Percentiles rank a stretch among this genome's conserved stretches.
Conservation (phyloP, 805 yeast genomes). For the Suhomyces pyralidae region DNA sequence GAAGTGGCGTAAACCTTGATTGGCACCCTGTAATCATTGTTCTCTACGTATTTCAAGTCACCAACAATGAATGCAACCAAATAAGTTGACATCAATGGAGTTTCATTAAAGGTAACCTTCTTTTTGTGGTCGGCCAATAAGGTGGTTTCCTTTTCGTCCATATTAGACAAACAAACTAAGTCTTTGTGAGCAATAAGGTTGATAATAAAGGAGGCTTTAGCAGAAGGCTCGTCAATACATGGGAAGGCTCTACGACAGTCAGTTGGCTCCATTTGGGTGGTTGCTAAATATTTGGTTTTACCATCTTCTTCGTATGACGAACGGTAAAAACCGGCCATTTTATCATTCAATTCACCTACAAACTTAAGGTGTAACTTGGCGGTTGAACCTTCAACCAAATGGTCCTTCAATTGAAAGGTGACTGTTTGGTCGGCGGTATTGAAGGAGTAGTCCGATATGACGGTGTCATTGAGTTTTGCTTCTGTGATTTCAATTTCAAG, state of each 20-base stretch:
- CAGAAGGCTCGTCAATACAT: slow-evolving; percentile 79
- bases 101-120: slow-evolving; percentile 62
- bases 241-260: slow-evolving; percentile 89
- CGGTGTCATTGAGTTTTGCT: slow-evolving; percentile 37
- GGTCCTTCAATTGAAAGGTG: slow-evolving; percentile 38
- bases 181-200: slow-evolving; percentile 54
- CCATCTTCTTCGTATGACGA: slow-evolving; percentile 64
- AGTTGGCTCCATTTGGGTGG: slow-evolving; percentile 85
- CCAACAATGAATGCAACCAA: slow-evolving; percentile 82
- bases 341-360: slow-evolving; percentile 65
- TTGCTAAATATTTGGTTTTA: slow-evolving; percentile 66
- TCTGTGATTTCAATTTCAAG: slow-evolving; percentile 61
- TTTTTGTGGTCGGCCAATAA: slow-evolving; percentile 44
- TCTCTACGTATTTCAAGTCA: slow-evolving; percentile 72
- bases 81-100: slow-evolving; percentile 83
- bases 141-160: slow-evolving; percentile 57
- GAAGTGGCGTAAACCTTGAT: slow-evolving; percentile 80
- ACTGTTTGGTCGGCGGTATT: slow-evolving; percentile 39
- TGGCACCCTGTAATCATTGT: slow-evolving; percentile 63
- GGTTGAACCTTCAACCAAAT: slow-evolving; percentile 32
- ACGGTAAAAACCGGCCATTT: slow-evolving; percentile 82
- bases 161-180: slow-evolving; percentile 63
- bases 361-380: slow-evolving; percentile 50
- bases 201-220: slow-evolving; percentile 70
- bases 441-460: slow-evolving; percentile 20